Evolutionary conservation across 768 basidiomycete species (phyloP), one percentile per base, ranked within the genome.

Genomic region (Atractiella rhizophila): DNA sequence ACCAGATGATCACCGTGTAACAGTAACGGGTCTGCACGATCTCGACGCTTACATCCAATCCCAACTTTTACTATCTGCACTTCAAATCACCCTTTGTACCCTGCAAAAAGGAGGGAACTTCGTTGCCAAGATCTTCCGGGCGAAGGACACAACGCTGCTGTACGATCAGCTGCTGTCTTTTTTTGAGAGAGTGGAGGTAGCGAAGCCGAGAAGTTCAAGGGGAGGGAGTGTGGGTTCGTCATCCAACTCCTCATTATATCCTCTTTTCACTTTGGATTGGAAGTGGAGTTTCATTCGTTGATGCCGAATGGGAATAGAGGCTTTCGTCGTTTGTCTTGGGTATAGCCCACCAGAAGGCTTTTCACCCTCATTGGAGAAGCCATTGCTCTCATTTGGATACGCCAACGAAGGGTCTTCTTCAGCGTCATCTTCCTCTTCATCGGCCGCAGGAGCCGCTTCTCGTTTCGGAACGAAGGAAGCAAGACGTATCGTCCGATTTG

Each of bases 21-120:
- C 47, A 63, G 63, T 64, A 13, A 63, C 63, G 6, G 63, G 63
- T 23, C 56, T 64, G 2, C 63, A 64, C 45, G 62, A 62, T 42
- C 51, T 64, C n/a, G 63, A 64, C 46, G 62, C 61, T 13, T 62
- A 62, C 45, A 59, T 64, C 4, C 63, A 64, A 43, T 57, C 59
- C 5, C 61, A 63, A 41, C 54, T 64, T 0, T 52, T 64, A 11
- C 54, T 64, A 9, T 62, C 63, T 5, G 62, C 60, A 18, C 50
- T 63, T 25, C 60, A 60, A 16, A 58, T 64, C 13, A 58, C 63
- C 2, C 51, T 63, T 5, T 59, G 59, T 5, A 56, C 62, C 15
- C 56, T 64, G 10, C 54, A 60, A 2, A 59, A 60, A 0, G 54
- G 56, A 8, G 59, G 59, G 4, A 62, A 57, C 28, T 58, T 63